Evolutionary conservation across 2,329 filamentous ascomycete species (phyloP).

Genomic region (Cytospora piceicola): DNA sequence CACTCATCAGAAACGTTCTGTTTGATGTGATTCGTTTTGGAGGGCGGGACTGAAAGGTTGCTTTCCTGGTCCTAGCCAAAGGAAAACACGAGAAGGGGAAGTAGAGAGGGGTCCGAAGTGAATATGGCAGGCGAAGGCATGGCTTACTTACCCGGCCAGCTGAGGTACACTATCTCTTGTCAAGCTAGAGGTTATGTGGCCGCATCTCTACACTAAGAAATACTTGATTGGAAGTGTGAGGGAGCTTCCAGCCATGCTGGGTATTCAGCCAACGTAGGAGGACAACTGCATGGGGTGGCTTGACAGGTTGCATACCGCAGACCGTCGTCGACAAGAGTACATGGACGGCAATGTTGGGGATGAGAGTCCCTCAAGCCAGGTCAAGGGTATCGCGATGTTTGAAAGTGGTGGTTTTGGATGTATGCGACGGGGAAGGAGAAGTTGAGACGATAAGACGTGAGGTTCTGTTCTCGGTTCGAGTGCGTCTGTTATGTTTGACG

Average conservation of each 20-base stretch:
- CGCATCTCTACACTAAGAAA: not conserved
- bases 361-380: not conserved
- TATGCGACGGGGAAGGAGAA: not conserved
- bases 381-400: not conserved
- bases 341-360: not conserved
- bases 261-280: not conserved
- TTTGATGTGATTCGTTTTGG: slow-evolving; percentile 27
- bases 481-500: slow-evolving; percentile 22
- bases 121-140: slow-evolving; percentile 3
- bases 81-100: not conserved
- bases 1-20: slow-evolving; percentile 28
- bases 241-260: not conserved
- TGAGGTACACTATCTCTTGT: slow-evolving; percentile 4
- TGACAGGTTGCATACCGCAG: not conserved
- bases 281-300: not conserved
- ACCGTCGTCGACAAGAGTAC: not conserved
- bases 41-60: slow-evolving; percentile 18
- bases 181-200: not conserved
- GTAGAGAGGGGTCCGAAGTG: not conserved
- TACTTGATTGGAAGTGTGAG: not conserved
- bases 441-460: not conserved
- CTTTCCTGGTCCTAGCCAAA: slow-evolving; percentile 16
- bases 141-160: slow-evolving; percentile 11
- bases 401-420: not conserved
- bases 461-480: slow-evolving; percentile 10